phyloP scores from a whole-genome alignment of 2,329 filamentous ascomycete genomes.

The Monilinia vaccinii-corymbosi region DNA sequence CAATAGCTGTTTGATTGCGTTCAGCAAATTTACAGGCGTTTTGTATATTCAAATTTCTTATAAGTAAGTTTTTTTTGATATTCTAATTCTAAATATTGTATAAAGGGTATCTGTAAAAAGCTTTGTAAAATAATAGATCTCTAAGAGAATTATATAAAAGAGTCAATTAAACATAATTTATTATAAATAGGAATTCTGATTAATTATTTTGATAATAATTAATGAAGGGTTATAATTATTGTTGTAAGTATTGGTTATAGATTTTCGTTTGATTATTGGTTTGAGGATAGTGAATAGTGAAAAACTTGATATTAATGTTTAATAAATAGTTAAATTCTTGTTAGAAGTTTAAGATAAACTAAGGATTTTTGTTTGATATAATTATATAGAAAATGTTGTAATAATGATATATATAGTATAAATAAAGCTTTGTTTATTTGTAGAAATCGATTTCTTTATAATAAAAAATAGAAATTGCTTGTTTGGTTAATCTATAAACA shows the following conservation, averaged over 20 bases:
- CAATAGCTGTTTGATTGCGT: too few species aligned
- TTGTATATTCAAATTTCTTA: too few species aligned
- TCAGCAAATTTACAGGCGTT: too few species aligned
- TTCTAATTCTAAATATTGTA: too few species aligned
- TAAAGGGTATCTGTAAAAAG: neutral
- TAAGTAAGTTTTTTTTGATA: too few species aligned
- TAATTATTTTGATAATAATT: neutral
- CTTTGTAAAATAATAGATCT: neutral
- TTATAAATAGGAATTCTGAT: neutral
- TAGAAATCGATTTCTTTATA: neutral
- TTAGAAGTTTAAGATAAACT: neutral
- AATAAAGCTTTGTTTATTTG: neutral
- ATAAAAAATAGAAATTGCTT: neutral
- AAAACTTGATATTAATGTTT: neutral
- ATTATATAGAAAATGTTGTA: neutral
- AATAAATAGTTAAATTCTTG: neutral
- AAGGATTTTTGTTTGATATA: neutral
- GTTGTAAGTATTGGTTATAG: neutral
- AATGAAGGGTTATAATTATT: neutral
- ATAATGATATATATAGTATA: neutral
- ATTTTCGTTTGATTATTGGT: neutral
- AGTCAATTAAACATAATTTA: neutral
- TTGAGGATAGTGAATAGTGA: neutral
- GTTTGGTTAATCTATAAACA: neutral
- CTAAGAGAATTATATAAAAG: neutral